Percentiles rank a stretch among this genome's conserved stretches.
phyloP scores from a whole-genome alignment of 2,329 filamentous ascomycete genomes.

The Aplosporella prunicola region DNA sequence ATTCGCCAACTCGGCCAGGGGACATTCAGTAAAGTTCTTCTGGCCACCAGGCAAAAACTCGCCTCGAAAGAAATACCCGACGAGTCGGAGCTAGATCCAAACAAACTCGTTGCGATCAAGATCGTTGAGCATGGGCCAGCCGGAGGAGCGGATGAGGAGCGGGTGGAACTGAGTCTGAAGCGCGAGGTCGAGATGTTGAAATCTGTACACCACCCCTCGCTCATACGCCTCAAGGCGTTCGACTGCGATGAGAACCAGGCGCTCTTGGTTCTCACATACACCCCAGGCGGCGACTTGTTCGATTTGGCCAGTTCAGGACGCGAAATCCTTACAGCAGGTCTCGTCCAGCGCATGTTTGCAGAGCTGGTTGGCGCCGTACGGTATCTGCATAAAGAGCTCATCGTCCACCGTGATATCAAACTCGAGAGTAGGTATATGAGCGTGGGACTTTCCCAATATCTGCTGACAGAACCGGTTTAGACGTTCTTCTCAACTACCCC shows the following conservation, averaged over 20 bases:
- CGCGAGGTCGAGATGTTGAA: constrained; percentile 92
- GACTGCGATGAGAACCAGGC: constrained; percentile 74
- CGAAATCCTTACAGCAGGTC: constrained; percentile 53
- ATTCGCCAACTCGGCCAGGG: constrained; percentile 78
- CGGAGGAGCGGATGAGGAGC: constrained; percentile 84
- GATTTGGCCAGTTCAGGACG: constrained; percentile 73
- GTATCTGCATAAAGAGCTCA: constrained; percentile 75
- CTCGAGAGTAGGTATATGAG: constrained; percentile 93
- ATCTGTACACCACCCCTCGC: constrained; percentile 74
- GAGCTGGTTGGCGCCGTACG: constrained; percentile 77
- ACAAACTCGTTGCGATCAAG: constrained; percentile 85
- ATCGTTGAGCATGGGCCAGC: constrained; percentile 91
- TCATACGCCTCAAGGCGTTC: constrained; percentile 88
- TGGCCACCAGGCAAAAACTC: constrained; percentile 70
- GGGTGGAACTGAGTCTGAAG: constrained; percentile 87
- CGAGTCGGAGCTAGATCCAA: constrained; percentile 50
- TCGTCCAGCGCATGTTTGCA: constrained; percentile 79
- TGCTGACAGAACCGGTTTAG: constrained; percentile 36
- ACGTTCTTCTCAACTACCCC: constrained; percentile 83
- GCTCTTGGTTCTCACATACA: constrained; percentile 81
- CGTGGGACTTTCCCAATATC: constrained; percentile 23
- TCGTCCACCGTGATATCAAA: constrained; percentile 96
- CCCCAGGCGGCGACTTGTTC: constrained; percentile 88
- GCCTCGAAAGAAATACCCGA: constrained; percentile 31
- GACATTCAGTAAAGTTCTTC: constrained; percentile 88